Evolutionary conservation across 2,329 filamentous ascomycete genomes (phyloP), one percentile per base, ranked within the genome.

Genomic region (Penicillium rolfsii): DNA sequence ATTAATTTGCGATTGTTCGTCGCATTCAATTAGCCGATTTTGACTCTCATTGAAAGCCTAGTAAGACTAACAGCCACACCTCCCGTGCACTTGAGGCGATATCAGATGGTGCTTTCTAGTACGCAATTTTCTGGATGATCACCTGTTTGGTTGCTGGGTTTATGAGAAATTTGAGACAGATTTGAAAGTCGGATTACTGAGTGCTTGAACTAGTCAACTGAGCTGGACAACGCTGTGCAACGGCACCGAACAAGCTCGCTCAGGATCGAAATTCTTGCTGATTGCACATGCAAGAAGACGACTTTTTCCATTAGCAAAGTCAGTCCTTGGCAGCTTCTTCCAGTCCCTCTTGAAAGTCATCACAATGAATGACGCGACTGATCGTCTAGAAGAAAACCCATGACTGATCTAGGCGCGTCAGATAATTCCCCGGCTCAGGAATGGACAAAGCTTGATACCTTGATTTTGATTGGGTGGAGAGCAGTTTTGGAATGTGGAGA

Each of bases 401-500:
- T 46, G 1, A 22, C 12, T 7, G 22, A 11, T 26, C 12, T 6
- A 35, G n/a, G 36, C 22, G 11, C n/a, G n/a, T 55, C 54, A 16
- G 8, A 58, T 45, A 58, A 61, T 58, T 58, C 45, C 55, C 59
- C 55, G 59, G 14, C 6, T 14, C 2, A 16, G 11, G 24, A 16
- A 45, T 50, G 24, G 24, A 8, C 9, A 33, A 38, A 36, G 22
- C 33, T 45, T 33, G 14, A n/a, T 24, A 38, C n/a, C 22, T 41
- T n/a, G 5, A 53, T 14, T 55, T 52, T n/a, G 19, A 50, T 40
- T n/a, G 11, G 30, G 22, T 9, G 24, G 19, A 28, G 55, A 28
- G 38, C 38, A 22, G 22, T 36, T 14, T 22, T 33, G 59, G 59
- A 61, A 61, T 61, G 59, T 48, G 52, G 55, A 30, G 38, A 38